Percentiles rank a stretch among this genome's conserved stretches.
Conservation (phyloP, 768 basidiomycete species). For the Butyriboletus loyo region DNA sequence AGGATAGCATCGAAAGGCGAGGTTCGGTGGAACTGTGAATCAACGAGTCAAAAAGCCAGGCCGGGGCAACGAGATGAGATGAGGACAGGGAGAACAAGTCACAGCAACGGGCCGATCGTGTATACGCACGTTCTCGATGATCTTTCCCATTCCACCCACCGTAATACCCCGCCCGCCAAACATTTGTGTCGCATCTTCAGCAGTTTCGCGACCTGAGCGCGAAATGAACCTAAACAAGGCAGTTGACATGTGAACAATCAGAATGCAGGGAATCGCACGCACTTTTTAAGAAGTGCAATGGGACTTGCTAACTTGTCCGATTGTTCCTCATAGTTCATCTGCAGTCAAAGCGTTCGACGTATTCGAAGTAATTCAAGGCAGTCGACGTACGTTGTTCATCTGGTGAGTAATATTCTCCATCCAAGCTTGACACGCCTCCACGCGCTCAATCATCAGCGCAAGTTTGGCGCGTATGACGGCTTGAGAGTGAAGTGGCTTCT, state of each 20-base stretch:
- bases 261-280: conserved; percentile 22
- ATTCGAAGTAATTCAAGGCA: not conserved
- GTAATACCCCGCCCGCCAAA: conserved; percentile 92
- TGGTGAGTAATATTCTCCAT: conserved; percentile 87
- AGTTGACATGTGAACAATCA: conserved; percentile 1
- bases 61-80: not conserved
- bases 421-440: conserved; percentile 86
- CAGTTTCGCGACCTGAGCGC: conserved; percentile 46
- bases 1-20: conserved; percentile 83
- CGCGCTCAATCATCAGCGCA: conserved; percentile 84
- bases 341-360: not conserved
- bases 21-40: conserved; percentile 69
- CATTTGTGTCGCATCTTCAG: conserved; percentile 74
- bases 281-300: conserved; percentile 89
- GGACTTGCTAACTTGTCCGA: conserved; percentile 84
- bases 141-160: conserved; percentile 79
- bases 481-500: conserved; percentile 77
- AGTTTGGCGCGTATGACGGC: conserved; percentile 88
- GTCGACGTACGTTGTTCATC: conserved; percentile 73
- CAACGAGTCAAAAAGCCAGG: not conserved
- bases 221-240: conserved; percentile 56
- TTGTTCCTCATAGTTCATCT: conserved; percentile 88
- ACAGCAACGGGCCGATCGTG: not conserved
- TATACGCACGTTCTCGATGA: conserved; percentile 70
- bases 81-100: too few relatives aligned